These are phyloP conservation scores for Yarrowia hollandica DNA, from an alignment of 805 yeast genomes.

Conservation along the genomic window DNA sequence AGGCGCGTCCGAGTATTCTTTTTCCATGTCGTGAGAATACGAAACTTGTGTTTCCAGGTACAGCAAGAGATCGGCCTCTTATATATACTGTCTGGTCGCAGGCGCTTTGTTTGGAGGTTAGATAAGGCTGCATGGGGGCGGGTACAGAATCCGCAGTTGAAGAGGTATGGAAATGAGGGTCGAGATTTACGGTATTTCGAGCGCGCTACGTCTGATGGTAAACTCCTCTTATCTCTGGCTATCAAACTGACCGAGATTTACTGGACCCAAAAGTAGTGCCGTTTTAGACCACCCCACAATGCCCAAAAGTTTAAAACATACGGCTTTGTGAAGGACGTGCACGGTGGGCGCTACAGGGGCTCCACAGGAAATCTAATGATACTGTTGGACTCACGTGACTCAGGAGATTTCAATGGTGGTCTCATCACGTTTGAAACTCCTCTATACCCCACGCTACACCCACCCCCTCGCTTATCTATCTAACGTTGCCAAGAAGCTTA, in stretches of 20 bases:
- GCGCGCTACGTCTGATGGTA: too few species aligned
- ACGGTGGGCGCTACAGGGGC: not conserved
- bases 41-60: too few species aligned
- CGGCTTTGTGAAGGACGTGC: not conserved
- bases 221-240: too few species aligned
- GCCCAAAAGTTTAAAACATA: not conserved
- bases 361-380: not conserved
- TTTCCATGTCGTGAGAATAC: not conserved
- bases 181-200: too few species aligned
- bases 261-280: not conserved
- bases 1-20: not conserved
- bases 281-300: slow-evolving; percentile 7
- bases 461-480: not conserved
- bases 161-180: too few species aligned
- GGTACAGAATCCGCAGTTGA: too few species aligned
- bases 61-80: too few species aligned
- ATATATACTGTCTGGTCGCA: too few species aligned
- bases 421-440: too few species aligned
- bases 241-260: not conserved
- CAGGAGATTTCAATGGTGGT: too few species aligned
- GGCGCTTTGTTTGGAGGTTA: too few species aligned
- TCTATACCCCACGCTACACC: not conserved
- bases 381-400: not conserved
- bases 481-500: not conserved
- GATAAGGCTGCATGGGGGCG: too few species aligned